Evolutionary conservation across 2,329 filamentous ascomycete species (phyloP), one percentile per base, ranked within the genome.

Genomic region (Colletotrichum orbiculare): DNA sequence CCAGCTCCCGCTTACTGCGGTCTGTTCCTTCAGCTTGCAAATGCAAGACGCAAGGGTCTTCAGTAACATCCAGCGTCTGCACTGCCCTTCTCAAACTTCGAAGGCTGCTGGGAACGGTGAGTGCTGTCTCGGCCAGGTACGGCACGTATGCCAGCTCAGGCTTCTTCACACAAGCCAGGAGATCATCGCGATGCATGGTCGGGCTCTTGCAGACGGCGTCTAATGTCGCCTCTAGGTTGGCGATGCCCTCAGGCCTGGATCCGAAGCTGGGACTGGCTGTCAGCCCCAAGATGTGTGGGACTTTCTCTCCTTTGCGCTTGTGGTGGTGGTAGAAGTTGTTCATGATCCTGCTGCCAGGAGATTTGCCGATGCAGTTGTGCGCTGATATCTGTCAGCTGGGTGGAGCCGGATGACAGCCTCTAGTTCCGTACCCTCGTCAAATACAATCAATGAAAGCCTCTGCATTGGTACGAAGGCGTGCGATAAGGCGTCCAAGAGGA

Each of bases 191-290:
- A 72, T 94, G 87, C 2, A 84, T 71, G 3, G 85, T 89, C 0
- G 94, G 94, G 1, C 89, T 90, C 65, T 84, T 85, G 68, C 90
- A 91, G 38, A 86, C 80, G 1, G 92, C 86, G 73, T 94, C 84
- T 47, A 97, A 79, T 45, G 91, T 92, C 3, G 74, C 68, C 73
- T 97, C 93, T 7, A 97, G 83, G 5, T 75, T 73, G 75, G 85
- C 78, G 12, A 95, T 80, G 41, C 84, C 84, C 2, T 79, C 76
- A 1, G 83, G 74, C 13, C 83, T 84, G 1, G 85, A 87, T 60
- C 82, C 86, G 68, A 90, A 87, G 4, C 92, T 85, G 0, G 93
- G 93, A 67, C 91, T 96, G 1, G 94, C 94, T 7, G 91, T 94
- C 33, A 97, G 81, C 0, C 93, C 94, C 6, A 97, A 80, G 35